Base-by-base conservation (phyloP, 305 asterid species). In the Fraxinus xanthoxyloides region DNA sequence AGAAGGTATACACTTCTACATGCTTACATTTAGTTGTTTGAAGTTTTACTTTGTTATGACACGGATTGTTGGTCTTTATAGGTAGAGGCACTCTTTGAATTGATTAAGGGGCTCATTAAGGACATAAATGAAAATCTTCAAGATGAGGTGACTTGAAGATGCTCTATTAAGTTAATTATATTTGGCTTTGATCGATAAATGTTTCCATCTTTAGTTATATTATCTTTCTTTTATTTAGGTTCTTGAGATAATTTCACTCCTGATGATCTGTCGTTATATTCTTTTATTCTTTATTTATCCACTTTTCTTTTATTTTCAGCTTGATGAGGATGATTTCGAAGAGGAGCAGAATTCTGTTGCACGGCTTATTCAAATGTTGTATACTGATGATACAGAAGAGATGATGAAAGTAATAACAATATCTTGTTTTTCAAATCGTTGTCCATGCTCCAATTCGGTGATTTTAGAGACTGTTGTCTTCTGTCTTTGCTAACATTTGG, bases 291-390 rank as follows among this genome's bases (percentile, higher is more conserved):
- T 73, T 82, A 78, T 76, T 67, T 35, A 9, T 15, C 79, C 35
- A 1, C 40, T 84, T 75, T 65, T 76, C 74, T 26, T 72, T 46
- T 83, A 77, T 85, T 80, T 85, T 83, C 95, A 97, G 99, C 92
- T 90, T 84, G 98, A 93, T 73, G 98, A 93, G 89, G 97, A 92
- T 83, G 99, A 97, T 86, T 97, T 97, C 85, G 89, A 90, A 74
- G 99, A 97, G 91, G 99, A 97, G 83, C 99, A 97, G 87, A 93
- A 93, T 86, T 90, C 88, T 65, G 95, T 97, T 81, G 95, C 98
- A 32, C 93, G 94, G 79, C 97, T 97, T 82, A 92, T 97, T 79
- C 98, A 93, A 83, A 92, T 97, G 98, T 86, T 97, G 83, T 88
- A 95, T 75, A 89, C 88, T 88, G 97, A 93, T 81, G 93, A 95